These are phyloP conservation scores for Trichoderma citrinoviride DNA, from an alignment of 2,329 filamentous ascomycete genomes.

Conservation along the genomic window DNA sequence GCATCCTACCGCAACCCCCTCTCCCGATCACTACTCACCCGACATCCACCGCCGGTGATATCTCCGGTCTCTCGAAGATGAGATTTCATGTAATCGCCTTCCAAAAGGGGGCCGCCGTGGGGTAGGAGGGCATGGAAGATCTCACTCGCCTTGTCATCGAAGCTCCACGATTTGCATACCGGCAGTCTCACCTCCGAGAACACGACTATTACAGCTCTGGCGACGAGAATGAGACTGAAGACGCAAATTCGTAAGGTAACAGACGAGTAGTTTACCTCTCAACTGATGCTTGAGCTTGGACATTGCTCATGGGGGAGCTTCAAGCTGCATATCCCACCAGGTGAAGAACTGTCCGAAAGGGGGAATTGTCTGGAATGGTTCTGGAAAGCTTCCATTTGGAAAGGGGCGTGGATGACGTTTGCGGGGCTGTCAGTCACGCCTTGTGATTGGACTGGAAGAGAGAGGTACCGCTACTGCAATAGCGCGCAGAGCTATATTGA, in stretches of 20 bases:
- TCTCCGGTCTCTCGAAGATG: too few relatives aligned
- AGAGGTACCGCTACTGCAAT: not conserved
- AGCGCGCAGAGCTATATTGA: not conserved
- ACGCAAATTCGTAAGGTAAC: too few relatives aligned
- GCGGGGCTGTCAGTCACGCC: not conserved
- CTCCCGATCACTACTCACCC: too few relatives aligned
- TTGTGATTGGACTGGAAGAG: not conserved
- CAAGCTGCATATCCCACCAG: not conserved
- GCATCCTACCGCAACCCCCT: not conserved
- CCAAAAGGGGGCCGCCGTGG: not conserved
- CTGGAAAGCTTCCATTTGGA: not conserved
- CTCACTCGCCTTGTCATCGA: not conserved
- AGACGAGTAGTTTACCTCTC: too few relatives aligned
- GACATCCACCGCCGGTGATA: too few relatives aligned
- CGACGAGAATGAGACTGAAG: not conserved
- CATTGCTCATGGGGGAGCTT: not conserved
- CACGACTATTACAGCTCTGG: not conserved
- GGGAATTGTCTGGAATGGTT: slow-evolving; percentile 5
- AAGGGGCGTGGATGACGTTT: not conserved
- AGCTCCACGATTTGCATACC: not conserved
- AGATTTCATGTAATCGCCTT: not conserved
- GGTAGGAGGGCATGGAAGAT: not conserved
- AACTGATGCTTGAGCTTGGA: too few relatives aligned
- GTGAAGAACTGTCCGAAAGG: not conserved
- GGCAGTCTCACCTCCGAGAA: not conserved